These are phyloP conservation scores for Fusarium irregulare DNA, from an alignment of 2,329 filamentous ascomycete species.

Conservation along the genomic window DNA sequence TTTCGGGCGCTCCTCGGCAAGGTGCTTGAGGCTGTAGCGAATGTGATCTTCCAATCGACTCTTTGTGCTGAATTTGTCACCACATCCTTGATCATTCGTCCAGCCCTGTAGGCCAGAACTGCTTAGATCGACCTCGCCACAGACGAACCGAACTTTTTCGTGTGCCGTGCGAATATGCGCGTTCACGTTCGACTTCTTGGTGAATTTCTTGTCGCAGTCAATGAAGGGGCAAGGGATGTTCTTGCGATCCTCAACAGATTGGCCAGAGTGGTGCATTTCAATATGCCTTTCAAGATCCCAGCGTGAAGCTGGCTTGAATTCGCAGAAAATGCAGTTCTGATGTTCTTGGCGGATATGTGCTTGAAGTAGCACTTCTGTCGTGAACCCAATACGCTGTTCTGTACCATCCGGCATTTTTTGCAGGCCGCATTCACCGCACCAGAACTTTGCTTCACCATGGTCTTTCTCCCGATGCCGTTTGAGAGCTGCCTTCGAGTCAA, in stretches of 20 bases:
- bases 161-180: constrained; percentile 83
- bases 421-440: constrained; percentile 77
- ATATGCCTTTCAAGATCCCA: constrained; percentile 80
- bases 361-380: constrained; percentile 77
- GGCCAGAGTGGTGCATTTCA: constrained; percentile 78
- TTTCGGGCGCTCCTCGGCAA: constrained; percentile 66
- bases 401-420: constrained; percentile 54
- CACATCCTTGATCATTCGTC: constrained; percentile 76
- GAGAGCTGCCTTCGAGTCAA: constrained; percentile 78
- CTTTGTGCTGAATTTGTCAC: constrained; percentile 80
- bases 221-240: constrained; percentile 73
- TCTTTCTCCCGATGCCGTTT: constrained; percentile 76
- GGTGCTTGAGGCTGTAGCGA: constrained; percentile 81
- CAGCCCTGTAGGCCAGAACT: constrained; percentile 70
- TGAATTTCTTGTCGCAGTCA: constrained; percentile 81
- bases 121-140: constrained; percentile 74
- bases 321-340: constrained; percentile 80
- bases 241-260: constrained; percentile 71
- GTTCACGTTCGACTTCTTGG: constrained; percentile 83
- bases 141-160: constrained; percentile 81
- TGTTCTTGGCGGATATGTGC: constrained; percentile 80
- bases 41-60: constrained; percentile 85
- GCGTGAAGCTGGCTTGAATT: constrained; percentile 72
- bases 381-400: constrained; percentile 68
- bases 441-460: constrained; percentile 78